Percentiles rank a stretch among this genome's conserved stretches.
These are phyloP conservation scores for Dactylellina sp. DNA, from an alignment of 2,329 filamentous ascomycete species.

Conservation along the genomic window DNA sequence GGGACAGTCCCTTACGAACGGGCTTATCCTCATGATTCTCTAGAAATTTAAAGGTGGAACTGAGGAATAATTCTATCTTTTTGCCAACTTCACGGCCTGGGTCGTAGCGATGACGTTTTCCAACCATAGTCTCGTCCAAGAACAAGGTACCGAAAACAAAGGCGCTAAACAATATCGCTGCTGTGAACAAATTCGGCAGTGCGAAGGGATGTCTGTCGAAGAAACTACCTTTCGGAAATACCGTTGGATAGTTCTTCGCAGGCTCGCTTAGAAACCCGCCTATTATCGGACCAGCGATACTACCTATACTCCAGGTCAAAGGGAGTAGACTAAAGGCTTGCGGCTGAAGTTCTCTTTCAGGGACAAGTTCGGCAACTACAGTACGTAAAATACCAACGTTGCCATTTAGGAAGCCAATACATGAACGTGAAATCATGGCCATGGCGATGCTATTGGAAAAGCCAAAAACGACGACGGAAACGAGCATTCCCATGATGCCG, in stretches of 20 bases:
- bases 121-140: conserved; percentile 84
- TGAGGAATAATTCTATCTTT: conserved; percentile 69
- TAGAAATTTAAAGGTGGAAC: conserved; percentile 14
- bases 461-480: conserved; percentile 83
- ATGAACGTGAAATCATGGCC: conserved; percentile 79
- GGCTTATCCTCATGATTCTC: not conserved
- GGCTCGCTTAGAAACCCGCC: conserved; percentile 89
- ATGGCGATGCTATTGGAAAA: conserved; percentile 81
- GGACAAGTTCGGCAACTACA: conserved; percentile 92
- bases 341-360: conserved; percentile 81
- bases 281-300: conserved; percentile 85
- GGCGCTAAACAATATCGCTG: conserved; percentile 80
- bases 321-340: conserved; percentile 94
- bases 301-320: conserved; percentile 85
- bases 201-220: conserved; percentile 83
- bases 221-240: conserved; percentile 76
- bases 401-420: conserved; percentile 87
- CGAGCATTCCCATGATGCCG: conserved; percentile 82
- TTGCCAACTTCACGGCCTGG: conserved; percentile 80
- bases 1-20: conserved; percentile 57
- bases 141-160: conserved; percentile 81
- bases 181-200: conserved; percentile 83
- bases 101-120: conserved; percentile 76
- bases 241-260: conserved; percentile 75
- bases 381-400: conserved; percentile 94